These are phyloP conservation scores for Dillenia suffruticosa DNA, from an alignment of 164 flowering plant genomes.

Conservation along the genomic window DNA sequence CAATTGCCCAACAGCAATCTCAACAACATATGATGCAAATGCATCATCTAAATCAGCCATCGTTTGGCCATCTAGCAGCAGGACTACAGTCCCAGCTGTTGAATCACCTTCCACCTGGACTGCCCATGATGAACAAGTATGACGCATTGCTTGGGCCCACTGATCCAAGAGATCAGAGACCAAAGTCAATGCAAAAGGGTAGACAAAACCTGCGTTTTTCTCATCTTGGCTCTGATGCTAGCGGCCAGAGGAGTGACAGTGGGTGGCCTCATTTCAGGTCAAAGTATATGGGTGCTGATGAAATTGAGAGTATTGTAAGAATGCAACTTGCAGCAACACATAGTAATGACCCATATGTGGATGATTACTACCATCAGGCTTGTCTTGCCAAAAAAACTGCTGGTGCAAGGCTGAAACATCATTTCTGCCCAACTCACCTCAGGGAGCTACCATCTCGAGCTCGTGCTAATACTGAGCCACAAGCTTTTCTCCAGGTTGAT, in stretches of 20 bases:
- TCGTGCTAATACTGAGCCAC: conserved; percentile 43
- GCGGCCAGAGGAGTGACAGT: conserved; percentile 29
- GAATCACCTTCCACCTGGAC: conserved; percentile 40
- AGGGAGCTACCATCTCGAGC: conserved; percentile 44
- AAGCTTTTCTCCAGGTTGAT: conserved; percentile 57
- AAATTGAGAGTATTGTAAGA: conserved; percentile 47
- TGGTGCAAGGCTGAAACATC: conserved; percentile 41
- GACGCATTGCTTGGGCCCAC: conserved; percentile 31
- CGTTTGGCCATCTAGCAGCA: conserved; percentile 41
- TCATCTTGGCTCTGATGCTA: conserved; percentile 30
- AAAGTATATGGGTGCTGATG: conserved; percentile 54
- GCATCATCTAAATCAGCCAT: conserved; percentile 40
- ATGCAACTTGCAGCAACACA: conserved; percentile 72
- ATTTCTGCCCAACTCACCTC: conserved; percentile 46
- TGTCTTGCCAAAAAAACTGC: conserved; percentile 42
- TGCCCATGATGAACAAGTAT: conserved; percentile 39
- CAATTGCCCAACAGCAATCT: conserved; percentile 29
- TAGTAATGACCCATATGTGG: conserved; percentile 53
- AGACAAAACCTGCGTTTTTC: conserved; percentile 27
- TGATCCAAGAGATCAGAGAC: conserved; percentile 38
- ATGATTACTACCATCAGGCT: conserved; percentile 68
- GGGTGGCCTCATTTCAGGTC: conserved; percentile 49
- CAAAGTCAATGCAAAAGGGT: conserved; percentile 25
- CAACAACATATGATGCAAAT: conserved; percentile 29
- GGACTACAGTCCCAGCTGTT: conserved; percentile 34